Evolutionary conservation across 2,329 filamentous ascomycete genomes (phyloP), one percentile per base, ranked within the genome.

Genomic region (Fusarium mundagurra): DNA sequence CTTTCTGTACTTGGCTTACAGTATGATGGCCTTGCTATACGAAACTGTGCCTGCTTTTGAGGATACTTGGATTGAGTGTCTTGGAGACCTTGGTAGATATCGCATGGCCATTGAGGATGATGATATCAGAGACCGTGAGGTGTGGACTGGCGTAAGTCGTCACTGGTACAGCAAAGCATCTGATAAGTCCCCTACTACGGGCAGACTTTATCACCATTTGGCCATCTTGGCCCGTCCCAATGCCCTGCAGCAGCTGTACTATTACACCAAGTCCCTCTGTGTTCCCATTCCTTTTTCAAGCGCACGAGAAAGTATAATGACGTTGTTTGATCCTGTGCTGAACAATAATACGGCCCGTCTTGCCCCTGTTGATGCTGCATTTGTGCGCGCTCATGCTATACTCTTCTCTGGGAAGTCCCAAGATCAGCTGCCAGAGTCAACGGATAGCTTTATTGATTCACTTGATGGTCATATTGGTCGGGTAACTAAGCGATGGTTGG

Each of bases 51-150:
- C 93, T 0, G 87, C 89, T 0, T 98, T 97, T 74, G 89, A 93
- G 60, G 93, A 96, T 65, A 98, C 94, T 0, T 98, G 96, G 96
- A 94, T 97, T 14, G 96, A 98, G 74, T 98, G 95, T 61, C 84
- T 98, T 0, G 96, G 96, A 0, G 95, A 98, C 78, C 83, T 98
- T 0, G 93, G 92, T 0, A 87, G 95, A 27, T 98, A 97, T 50
- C 81, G 88, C 2, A 98, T 98, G 95, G 94, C 95, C 0, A 95
- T 98, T 50, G 95, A 98, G 80, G 93, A 97, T 45, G 90, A 93
- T 33, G 92, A 96, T 71, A 87, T 93, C 27, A 83, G 88, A 5
- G 93, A 96, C 63, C 86, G 93, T 2, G 94, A 97, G 55, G 89
- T 91, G 0, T 98, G 96, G 96, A 93, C 93, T 0, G 88, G 88